A percentile compares a stretch with the other conserved stretches of the same genome.
Evolutionary conservation across 176 grass and related monocot genomes (phyloP).

Genomic region (Hordeum marinum): DNA sequence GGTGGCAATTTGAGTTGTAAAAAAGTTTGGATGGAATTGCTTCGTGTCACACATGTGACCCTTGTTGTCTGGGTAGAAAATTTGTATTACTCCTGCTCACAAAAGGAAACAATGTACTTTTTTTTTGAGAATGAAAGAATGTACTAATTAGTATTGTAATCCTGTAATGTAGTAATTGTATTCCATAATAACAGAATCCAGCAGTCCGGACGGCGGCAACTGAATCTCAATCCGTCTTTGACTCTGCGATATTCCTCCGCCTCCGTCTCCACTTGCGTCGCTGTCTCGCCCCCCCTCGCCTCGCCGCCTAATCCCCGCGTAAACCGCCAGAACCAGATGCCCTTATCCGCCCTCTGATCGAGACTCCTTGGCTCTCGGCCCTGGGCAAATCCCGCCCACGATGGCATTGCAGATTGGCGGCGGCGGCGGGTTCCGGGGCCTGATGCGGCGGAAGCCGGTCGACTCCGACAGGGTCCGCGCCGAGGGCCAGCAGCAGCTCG

Average conservation of each 20-base stretch:
- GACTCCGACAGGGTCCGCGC: slow-evolving; percentile 65
- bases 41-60: no score
- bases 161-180: no score
- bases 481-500: slow-evolving; percentile 64
- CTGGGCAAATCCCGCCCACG: not conserved
- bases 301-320: slow-evolving; percentile 8
- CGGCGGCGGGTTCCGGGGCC: slow-evolving; percentile 34
- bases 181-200: no score
- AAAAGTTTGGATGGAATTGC: no score
- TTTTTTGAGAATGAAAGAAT: no score
- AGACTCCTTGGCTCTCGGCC: not conserved
- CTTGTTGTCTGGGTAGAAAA: no score
- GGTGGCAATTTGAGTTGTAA: no score
- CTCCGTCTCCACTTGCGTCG: not conserved
- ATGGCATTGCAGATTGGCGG: slow-evolving; percentile 42
- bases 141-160: no score
- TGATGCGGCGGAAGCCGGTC: slow-evolving; percentile 91
- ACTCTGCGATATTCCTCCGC: not conserved
- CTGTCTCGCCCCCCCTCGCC: not conserved
- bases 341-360: slow-evolving; percentile 19
- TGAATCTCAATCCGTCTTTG: no score
- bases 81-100: no score
- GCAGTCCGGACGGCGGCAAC: no score
- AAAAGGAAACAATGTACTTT: no score
- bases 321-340: not conserved